Conservation (phyloP, 2,329 filamentous ascomycete genomes). For the Ceratocystis alfenasii region DNA sequence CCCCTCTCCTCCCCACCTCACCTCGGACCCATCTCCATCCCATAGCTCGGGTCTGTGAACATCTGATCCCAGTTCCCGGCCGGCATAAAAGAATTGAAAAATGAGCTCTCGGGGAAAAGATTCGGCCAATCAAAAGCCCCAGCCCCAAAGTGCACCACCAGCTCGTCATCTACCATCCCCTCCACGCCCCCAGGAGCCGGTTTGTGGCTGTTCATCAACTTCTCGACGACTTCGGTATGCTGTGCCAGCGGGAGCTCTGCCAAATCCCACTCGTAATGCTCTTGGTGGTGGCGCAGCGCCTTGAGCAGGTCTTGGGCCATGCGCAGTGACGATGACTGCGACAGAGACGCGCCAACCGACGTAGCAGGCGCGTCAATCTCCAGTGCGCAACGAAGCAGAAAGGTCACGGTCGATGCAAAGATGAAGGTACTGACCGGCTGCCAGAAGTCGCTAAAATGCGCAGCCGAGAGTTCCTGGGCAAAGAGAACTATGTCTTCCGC, state of each 20-base stretch:
- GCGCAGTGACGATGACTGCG: conserved; percentile 32
- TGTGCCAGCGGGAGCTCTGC: conserved; percentile 40
- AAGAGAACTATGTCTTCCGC: conserved; percentile 40
- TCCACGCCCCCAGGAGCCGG: not conserved
- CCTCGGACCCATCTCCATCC: not conserved
- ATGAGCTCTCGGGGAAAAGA: conserved; percentile 18
- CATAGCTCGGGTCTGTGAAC: conserved; percentile 24
- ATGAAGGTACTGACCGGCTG: conserved; percentile 37
- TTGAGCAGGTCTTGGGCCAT: conserved; percentile 35
- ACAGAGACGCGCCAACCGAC: conserved; percentile 27
- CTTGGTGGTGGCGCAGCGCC: conserved; percentile 32
- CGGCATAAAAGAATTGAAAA: conserved; percentile 20
- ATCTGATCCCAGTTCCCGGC: conserved; percentile 15
- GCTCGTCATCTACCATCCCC: not conserved
- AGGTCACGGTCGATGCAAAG: conserved; percentile 39
- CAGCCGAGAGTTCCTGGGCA: conserved; percentile 34
- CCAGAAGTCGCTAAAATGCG: conserved; percentile 40
- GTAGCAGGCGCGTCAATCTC: conserved; percentile 32
- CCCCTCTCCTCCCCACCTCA: conserved; percentile 29
- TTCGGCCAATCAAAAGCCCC: conserved; percentile 22
- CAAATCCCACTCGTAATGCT: conserved; percentile 37
- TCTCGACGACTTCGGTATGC: conserved; percentile 38
- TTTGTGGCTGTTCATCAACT: conserved; percentile 27
- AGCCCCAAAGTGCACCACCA: conserved; percentile 14
- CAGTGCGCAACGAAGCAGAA: conserved; percentile 38